A percentile compares a stretch with the other conserved stretches of the same genome.
Evolutionary conservation across 495 filamentous ascomycete species (phyloP).

Genomic region (Talaromyces borbonicus): DNA sequence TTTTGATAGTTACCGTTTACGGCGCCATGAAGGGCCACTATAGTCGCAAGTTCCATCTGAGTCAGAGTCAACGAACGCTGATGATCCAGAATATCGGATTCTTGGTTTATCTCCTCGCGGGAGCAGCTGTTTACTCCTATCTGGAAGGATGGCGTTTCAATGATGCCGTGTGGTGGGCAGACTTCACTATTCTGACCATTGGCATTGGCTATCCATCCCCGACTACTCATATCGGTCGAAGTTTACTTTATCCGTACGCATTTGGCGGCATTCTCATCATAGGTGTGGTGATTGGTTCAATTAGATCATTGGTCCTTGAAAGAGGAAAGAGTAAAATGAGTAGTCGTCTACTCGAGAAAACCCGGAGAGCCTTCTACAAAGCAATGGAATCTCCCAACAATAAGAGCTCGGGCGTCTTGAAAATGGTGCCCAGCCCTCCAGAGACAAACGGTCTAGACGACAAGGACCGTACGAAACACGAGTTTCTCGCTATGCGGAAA

Average conservation of each 20-base stretch:
- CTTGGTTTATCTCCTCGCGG: conserved; percentile 63
- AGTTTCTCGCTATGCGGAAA: conserved; percentile 72
- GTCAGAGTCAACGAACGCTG: conserved; percentile 64
- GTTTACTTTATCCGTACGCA: conserved; percentile 69
- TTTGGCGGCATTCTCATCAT: conserved; percentile 72
- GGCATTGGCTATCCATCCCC: conserved; percentile 67
- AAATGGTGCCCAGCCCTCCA: conserved; percentile 12
- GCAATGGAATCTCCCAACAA: background rate
- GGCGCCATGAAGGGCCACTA: conserved; percentile 58
- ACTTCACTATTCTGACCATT: conserved; percentile 77
- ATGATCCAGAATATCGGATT: conserved; percentile 85
- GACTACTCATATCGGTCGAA: conserved; percentile 49
- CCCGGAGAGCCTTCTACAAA: conserved; percentile 31
- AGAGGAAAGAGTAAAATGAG: conserved; percentile 60
- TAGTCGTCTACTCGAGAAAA: conserved; percentile 61
- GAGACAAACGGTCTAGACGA: conserved; percentile 22
- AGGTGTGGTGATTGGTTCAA: conserved; percentile 77
- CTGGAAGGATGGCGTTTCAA: conserved; percentile 73
- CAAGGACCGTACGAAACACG: conserved; percentile 51
- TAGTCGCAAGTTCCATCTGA: conserved; percentile 59
- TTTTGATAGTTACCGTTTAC: conserved; percentile 60
- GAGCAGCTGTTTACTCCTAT: conserved; percentile 58
- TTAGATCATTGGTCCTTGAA: conserved; percentile 70
- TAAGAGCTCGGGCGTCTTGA: background rate
- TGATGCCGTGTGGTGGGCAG: conserved; percentile 74